Base-by-base conservation (phyloP, 257 asterid species). In the Fraxinus pennsylvanica region DNA sequence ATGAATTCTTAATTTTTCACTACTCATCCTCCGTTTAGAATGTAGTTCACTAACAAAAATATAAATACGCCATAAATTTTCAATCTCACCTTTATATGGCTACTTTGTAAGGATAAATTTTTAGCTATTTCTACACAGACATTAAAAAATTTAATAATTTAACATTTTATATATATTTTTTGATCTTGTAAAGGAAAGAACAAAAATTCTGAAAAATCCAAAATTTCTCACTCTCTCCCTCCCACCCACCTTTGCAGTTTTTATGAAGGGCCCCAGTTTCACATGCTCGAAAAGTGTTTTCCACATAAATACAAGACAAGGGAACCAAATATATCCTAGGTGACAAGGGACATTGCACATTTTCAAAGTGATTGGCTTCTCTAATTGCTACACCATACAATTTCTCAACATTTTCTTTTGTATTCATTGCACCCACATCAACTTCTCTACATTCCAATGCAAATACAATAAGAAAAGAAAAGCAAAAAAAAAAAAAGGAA, bases 241-340 rank as follows among this genome's bases (percentile, higher is more conserved):
- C 68, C 3, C 68, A 61, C 68, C 33, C 68, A 22, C 68, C 33
- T 2, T 22, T 61, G 4, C 14, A 22, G 70, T n/a, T 9, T 17
- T 2, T 36, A 27, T 1, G 10, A 15, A 67, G 84, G 80, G 68
- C 81, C 84, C 54, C 21, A 41, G 36, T 72, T 81, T 63, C 81
- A 76, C 84, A 81, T 81, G 84, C 45, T n/a, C 27, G 4, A 13
- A 22, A 69, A 57, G 27, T 29, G 38, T 12, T 33, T 39, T 41
- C 68, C 67, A 78, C 63, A 41, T 72, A 63, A 45, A 30, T 15
- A 72, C 72, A 79, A 50, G 17, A 14, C 80, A 54, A 72, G 41
- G 71, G 50, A n/a, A 43, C 9, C 73, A 43, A 7, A 22, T 13
- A 9, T 71, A 39, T 41, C 59, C 69, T 1, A 68, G 5, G 50